Base-by-base conservation (phyloP, 352 stramenopile species). In the Globisporangium megalacanthum region DNA sequence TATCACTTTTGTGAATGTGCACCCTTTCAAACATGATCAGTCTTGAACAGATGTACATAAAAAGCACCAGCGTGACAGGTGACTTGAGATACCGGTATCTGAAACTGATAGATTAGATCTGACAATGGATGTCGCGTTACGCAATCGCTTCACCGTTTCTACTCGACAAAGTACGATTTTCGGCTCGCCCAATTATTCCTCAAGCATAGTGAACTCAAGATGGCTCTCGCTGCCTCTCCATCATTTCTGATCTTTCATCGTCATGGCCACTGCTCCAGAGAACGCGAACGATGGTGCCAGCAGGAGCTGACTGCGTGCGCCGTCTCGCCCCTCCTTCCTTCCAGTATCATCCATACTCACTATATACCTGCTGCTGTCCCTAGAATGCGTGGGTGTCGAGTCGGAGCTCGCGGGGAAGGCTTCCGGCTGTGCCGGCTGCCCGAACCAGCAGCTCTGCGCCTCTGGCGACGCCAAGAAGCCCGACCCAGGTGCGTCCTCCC, bases 381-480 rank as follows among this genome's bases (percentile, higher is more conserved):
- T 29, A 76, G 91, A 75, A 20, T 99, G 97, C 72, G 93, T 99
- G 10, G 97, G 97, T 6, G 91, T 96, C 10, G 72, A 95, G 39
- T 98, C 95, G 4, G 83, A 98, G 51, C 65, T 89, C 47, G 97
- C 97, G 6, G 97, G 97, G 50, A 99, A 97, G 66, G 93, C 85
- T 0, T 79, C 76, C 9, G 88, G 94, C 47, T 99, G 98, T 64
- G 93, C 88, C 0, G 97, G 98, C 7, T 99, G 98, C 75, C 97
- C 97, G 33, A 99, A 99, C 71, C 95, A 99, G 75, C 77, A 65
- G 15, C 72, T 95, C 15, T 99, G 98, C 68, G 89, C 97, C 0
- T 98, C 94, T 0, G 97, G 96, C 6, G 88, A 92, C 22, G 83
- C 86, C 6, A 77, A 75, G 49, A 87, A 94, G 64, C 77, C 82